Percentiles rank a stretch among this genome's conserved stretches.
These are phyloP conservation scores for Tricholoma hemisulphureum DNA, from an alignment of 768 basidiomycete genomes.

Conservation along the genomic window DNA sequence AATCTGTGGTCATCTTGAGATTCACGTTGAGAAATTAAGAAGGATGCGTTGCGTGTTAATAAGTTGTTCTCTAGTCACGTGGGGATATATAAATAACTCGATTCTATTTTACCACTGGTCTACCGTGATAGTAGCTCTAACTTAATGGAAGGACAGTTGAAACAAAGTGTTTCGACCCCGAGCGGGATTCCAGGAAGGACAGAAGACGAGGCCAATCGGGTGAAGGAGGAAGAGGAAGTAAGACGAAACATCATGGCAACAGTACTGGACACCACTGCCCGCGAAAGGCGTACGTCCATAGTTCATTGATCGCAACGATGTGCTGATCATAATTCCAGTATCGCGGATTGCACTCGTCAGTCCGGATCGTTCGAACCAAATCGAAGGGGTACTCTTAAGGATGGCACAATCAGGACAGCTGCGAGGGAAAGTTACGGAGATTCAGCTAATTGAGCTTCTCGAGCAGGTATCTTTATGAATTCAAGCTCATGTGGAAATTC, in stretches of 20 bases:
- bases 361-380: constrained; percentile 74
- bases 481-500: background rate
- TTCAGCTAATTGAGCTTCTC: constrained; percentile 79
- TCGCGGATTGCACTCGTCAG: constrained; percentile 86
- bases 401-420: constrained; percentile 87
- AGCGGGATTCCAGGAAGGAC: constrained; percentile 3
- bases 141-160: constrained; percentile 13
- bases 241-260: constrained; percentile 75
- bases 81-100: background rate
- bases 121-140: no score
- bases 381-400: constrained; percentile 72
- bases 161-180: constrained; percentile 6
- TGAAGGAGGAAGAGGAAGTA: constrained; percentile 68
- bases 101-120: background rate
- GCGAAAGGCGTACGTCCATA: constrained; percentile 67
- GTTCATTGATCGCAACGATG: background rate
- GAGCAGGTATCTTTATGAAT: constrained; percentile 62
- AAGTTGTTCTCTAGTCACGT: background rate
- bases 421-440: constrained; percentile 71
- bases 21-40: background rate
- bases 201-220: constrained; percentile 55
- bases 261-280: constrained; percentile 71
- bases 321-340: constrained; percentile 44
- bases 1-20: constrained; percentile 12
- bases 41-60: no score